A percentile compares a stretch with the other conserved stretches of the same genome.
Conservation (phyloP, 441 rosid species). For the Dalechampia spathulata region DNA sequence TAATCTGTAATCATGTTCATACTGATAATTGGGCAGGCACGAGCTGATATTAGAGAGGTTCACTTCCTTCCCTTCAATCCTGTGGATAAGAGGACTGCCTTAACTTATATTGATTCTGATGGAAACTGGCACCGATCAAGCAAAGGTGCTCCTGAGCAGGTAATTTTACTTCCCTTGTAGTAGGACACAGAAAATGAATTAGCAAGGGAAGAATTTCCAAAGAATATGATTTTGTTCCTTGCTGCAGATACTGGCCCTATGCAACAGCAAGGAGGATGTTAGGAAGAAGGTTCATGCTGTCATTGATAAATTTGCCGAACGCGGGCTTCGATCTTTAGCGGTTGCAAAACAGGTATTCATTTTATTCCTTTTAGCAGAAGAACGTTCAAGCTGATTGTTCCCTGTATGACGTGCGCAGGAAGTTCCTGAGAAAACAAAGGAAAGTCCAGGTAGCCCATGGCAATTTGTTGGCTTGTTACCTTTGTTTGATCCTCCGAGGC, state of each 20-base stretch:
- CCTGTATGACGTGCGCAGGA: constrained; percentile 32
- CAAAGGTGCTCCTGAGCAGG: constrained; percentile 98
- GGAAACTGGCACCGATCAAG: constrained; percentile 84
- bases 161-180: constrained; percentile 14
- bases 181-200: neutral
- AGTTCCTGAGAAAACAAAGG: constrained; percentile 74
- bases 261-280: constrained; percentile 67
- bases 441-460: constrained; percentile 71
- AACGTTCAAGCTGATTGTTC: constrained; percentile 2
- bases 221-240: constrained; percentile 8
- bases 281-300: constrained; percentile 57
- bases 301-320: constrained; percentile 82
- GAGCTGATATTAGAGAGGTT: constrained; percentile 68
- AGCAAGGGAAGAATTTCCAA: neutral
- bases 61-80: constrained; percentile 86
- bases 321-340: constrained; percentile 79
- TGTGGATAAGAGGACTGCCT: constrained; percentile 83
- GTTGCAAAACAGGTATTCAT: constrained; percentile 75
- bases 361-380: neutral
- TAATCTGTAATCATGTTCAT: neutral
- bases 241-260: constrained; percentile 49
- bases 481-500: constrained; percentile 90
- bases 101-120: constrained; percentile 62
- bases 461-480: constrained; percentile 69
- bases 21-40: constrained; percentile 35